phyloP scores from a whole-genome alignment of 1,139 yeast species.

The Wickerhamomyces sp. region DNA sequence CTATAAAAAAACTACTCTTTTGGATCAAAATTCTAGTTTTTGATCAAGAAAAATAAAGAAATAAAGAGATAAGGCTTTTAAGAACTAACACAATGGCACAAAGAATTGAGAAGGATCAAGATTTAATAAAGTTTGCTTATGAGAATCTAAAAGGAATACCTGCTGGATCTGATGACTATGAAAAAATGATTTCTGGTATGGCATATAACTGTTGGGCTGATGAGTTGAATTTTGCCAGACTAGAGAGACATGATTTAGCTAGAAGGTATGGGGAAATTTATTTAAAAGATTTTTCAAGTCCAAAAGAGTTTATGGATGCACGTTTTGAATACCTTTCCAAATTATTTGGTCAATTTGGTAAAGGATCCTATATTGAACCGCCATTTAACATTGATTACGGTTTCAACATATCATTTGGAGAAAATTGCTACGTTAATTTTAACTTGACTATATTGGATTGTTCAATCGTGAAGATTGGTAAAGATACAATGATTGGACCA shows the following conservation, averaged over 20 bases:
- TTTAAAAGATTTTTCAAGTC: conserved; percentile 33
- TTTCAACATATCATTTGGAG: conserved; percentile 46
- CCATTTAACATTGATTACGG: conserved; percentile 61
- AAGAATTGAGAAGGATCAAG: conserved; percentile 15
- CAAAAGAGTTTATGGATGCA: conserved; percentile 32
- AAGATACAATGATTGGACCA: conserved; percentile 59
- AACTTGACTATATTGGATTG: conserved; percentile 57
- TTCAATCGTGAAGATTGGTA: conserved; percentile 57
- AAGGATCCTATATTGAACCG: conserved; percentile 41
- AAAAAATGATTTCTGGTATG: conserved; percentile 38
- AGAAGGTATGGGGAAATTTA: conserved; percentile 38
- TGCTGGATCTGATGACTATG: conserved; percentile 36
- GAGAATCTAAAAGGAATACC: conserved; percentile 31
- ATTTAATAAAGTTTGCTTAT: conserved; percentile 21
- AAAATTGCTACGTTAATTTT: conserved; percentile 50
- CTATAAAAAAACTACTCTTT: too few relatives aligned
- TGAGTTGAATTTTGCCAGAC: conserved; percentile 27
- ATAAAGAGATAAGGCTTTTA: too few relatives aligned
- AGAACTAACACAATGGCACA: conserved; percentile 15
- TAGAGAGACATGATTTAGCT: conserved; percentile 31
- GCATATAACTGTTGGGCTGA: conserved; percentile 32
- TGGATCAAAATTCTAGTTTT: too few relatives aligned
- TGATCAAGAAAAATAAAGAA: too few relatives aligned
- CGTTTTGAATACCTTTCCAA: conserved; percentile 33
- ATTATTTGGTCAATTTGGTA: conserved; percentile 43